Conservation (phyloP, 192 early-diverging fungal species). For the Gonapodya sp. region DNA sequence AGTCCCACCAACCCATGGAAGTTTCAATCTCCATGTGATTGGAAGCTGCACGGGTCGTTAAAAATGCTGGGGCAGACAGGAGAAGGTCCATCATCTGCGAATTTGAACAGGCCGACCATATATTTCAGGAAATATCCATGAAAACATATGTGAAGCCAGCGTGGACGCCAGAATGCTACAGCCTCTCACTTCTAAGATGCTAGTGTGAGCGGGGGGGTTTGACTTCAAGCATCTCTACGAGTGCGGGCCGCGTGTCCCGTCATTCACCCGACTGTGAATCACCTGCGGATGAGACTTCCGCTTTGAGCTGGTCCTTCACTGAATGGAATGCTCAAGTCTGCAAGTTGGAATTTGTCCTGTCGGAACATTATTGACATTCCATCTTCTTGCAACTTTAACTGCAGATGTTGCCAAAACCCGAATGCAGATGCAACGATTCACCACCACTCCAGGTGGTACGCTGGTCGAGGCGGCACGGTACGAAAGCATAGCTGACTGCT, state of each 20-base stretch:
- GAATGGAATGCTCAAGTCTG: background rate
- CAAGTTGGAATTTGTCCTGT: background rate
- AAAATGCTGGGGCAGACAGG: background rate
- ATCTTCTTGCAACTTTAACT: background rate
- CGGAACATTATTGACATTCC: background rate
- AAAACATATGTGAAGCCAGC: too few species aligned
- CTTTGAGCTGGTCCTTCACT: background rate
- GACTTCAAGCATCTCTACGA: background rate
- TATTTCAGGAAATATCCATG: background rate
- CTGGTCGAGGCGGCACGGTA: slow-evolving; percentile 83
- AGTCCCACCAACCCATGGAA: too few species aligned
- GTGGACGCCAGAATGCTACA: too few species aligned
- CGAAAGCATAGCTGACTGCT: slow-evolving; percentile 93
- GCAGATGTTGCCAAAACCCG: slow-evolving; percentile 92
- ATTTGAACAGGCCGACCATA: background rate
- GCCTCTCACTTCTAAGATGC: too few species aligned
- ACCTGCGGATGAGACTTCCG: background rate
- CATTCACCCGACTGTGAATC: background rate
- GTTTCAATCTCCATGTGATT: background rate
- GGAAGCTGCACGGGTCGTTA: background rate
- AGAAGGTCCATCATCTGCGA: background rate
- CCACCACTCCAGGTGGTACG: slow-evolving; percentile 21
- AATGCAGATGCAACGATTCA: slow-evolving; percentile 94
- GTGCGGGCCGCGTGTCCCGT: background rate
- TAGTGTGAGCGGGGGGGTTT: too few species aligned